A percentile compares a stretch with the other conserved stretches of the same genome.
Evolutionary conservation across 495 filamentous ascomycete species (phyloP).

Genomic region (Penicillium macrosclerotiorum): DNA sequence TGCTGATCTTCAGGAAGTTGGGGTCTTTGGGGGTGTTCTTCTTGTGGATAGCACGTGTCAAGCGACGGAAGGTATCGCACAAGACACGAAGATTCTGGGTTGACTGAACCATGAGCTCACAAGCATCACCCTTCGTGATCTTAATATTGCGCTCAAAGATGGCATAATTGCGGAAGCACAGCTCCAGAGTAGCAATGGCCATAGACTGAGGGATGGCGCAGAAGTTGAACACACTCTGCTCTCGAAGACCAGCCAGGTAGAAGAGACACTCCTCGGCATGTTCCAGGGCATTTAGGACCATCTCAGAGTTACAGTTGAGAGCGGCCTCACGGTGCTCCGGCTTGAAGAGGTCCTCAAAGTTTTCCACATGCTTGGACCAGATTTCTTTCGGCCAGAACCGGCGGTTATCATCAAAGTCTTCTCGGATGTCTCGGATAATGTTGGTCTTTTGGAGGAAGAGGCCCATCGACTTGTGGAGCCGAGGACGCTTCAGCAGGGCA

Average conservation of each 20-base stretch:
- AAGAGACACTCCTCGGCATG: conserved; percentile 92
- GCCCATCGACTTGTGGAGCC: conserved; percentile 92
- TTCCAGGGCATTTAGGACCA: conserved; percentile 84
- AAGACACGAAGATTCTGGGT: conserved; percentile 82
- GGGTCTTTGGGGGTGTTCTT: conserved; percentile 95
- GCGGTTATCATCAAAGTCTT: conserved; percentile 82
- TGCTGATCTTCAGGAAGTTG: conserved; percentile 89
- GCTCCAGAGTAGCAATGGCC: conserved; percentile 90
- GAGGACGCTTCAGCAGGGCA: conserved; percentile 69
- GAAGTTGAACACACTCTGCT: conserved; percentile 99
- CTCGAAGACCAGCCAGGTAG: conserved; percentile 93
- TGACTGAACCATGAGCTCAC: conserved; percentile 84
- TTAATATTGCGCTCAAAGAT: conserved; percentile 90
- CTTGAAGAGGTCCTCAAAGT: conserved; percentile 87
- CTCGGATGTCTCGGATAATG: conserved; percentile 92
- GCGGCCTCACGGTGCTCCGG: conserved; percentile 76
- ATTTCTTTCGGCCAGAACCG: conserved; percentile 94
- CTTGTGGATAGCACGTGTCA: conserved; percentile 78
- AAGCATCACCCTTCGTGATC: conserved; percentile 94
- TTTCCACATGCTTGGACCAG: conserved; percentile 89
- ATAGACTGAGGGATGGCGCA: conserved; percentile 97
- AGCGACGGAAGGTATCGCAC: conserved; percentile 74
- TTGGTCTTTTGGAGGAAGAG: conserved; percentile 97
- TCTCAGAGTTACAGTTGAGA: conserved; percentile 86
- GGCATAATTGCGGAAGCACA: conserved; percentile 87